phyloP scores from a whole-genome alignment of 805 yeast genomes.

The Pichia nanzhaoensis region DNA sequence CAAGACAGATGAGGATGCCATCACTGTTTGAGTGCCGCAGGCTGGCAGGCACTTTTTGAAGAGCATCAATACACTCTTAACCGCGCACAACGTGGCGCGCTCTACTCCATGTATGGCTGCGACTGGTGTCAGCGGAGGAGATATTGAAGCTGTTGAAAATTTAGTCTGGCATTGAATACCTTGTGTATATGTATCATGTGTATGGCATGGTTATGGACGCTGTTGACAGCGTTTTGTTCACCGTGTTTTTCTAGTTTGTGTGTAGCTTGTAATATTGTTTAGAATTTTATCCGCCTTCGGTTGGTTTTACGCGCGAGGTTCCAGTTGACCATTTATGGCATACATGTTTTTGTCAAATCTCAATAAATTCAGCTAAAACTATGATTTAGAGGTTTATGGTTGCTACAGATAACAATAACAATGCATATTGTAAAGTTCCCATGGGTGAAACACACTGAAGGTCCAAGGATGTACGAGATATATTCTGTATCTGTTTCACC shows the following conservation, averaged over 20 bases:
- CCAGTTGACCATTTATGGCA: neutral
- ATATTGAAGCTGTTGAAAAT: neutral
- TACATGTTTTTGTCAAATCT: too few relatives aligned
- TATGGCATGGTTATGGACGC: neutral
- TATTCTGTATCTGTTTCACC: conserved; percentile 76
- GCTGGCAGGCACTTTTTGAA: neutral
- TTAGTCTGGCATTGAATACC: too few relatives aligned
- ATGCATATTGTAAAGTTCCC: conserved; percentile 63
- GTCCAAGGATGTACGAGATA: conserved; percentile 72
- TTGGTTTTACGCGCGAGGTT: neutral
- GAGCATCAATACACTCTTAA: neutral
- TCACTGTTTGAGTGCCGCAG: conserved; percentile 1
- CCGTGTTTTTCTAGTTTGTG: neutral
- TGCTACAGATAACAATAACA: too few relatives aligned
- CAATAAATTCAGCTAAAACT: too few relatives aligned
- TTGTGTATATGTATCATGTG: too few relatives aligned
- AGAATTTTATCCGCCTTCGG: too few relatives aligned
- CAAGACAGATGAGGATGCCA: conserved; percentile 6
- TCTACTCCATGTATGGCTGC: conserved; percentile 3
- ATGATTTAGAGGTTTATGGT: too few relatives aligned
- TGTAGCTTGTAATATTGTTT: neutral
- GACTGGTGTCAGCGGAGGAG: conserved; percentile 16
- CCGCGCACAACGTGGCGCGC: conserved; percentile 15
- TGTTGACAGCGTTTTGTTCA: neutral
- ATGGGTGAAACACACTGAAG: conserved; percentile 73